These are phyloP conservation scores for Fusarium chlamydosporum DNA, from an alignment of 2,329 filamentous ascomycete species.

Conservation along the genomic window DNA sequence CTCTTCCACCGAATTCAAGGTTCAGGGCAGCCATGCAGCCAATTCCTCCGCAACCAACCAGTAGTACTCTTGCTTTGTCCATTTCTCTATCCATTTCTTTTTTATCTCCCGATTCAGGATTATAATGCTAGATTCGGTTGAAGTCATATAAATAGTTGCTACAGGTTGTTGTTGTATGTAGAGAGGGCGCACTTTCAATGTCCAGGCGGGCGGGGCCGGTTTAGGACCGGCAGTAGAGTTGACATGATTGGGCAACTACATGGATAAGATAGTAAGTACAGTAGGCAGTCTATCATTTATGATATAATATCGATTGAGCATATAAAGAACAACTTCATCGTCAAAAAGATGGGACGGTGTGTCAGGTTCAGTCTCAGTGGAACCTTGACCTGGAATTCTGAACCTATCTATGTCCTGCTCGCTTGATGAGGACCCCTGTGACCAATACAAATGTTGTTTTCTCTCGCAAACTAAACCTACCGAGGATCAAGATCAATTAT, in stretches of 20 bases:
- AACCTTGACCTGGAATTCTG: conserved; percentile 6
- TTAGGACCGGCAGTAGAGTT: conserved; percentile 5
- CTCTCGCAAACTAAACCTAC: conserved; percentile 34
- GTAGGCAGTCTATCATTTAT: not conserved
- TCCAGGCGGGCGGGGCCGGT: conserved; percentile 29
- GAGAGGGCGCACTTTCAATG: conserved; percentile 30
- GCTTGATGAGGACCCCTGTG: conserved; percentile 22
- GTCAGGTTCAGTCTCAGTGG: conserved; percentile 12
- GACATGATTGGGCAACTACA: conserved; percentile 30
- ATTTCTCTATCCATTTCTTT: conserved; percentile 1
- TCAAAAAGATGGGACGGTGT: not conserved
- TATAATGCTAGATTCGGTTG: not conserved
- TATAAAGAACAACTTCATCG: not conserved
- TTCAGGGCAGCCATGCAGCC: conserved; percentile 47
- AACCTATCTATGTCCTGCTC: conserved; percentile 15
- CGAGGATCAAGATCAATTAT: conserved; percentile 18
- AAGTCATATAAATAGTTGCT: not conserved
- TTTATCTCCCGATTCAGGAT: not conserved
- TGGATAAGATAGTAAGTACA: not conserved
- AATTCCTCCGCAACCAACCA: conserved; percentile 48
- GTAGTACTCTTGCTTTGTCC: conserved; percentile 38
- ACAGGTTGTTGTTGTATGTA: conserved; percentile 16
- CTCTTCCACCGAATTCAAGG: conserved; percentile 41
- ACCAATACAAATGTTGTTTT: conserved; percentile 2
- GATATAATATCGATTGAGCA: not conserved